Evolutionary conservation across 768 basidiomycete species (phyloP).

Genomic region (Pisolithus albus): DNA sequence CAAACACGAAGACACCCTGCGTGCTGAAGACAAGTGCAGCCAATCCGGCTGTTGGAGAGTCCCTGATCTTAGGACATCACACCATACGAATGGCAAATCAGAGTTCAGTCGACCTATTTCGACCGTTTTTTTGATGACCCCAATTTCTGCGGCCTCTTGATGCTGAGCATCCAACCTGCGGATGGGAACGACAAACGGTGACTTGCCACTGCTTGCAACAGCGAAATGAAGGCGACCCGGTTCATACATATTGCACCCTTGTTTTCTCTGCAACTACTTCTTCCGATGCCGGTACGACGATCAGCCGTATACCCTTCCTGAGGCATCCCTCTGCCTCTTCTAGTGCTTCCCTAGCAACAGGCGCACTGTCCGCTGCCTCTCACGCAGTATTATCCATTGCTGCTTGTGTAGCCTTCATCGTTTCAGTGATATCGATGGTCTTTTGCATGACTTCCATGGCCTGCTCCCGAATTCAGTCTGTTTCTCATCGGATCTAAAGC

Average conservation of each 20-base stretch:
- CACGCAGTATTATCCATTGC: not conserved
- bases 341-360: not conserved
- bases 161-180: constrained; percentile 16
- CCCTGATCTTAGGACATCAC: constrained; percentile 25
- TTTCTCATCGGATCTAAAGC: not conserved
- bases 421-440: not conserved
- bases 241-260: constrained; percentile 5
- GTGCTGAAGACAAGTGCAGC: constrained; percentile 25
- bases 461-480: not conserved
- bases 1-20: constrained; percentile 19
- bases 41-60: constrained; percentile 19
- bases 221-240: constrained; percentile 22
- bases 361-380: not conserved
- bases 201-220: constrained; percentile 24
- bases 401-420: not conserved
- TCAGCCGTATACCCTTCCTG: constrained; percentile 11
- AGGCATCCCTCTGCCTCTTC: constrained; percentile 2
- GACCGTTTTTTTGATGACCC: constrained; percentile 18
- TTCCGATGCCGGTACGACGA: constrained; percentile 9
- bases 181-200: constrained; percentile 20
- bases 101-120: constrained; percentile 11
- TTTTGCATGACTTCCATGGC: not conserved
- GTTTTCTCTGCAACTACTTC: constrained; percentile 6
- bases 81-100: constrained; percentile 16
- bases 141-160: constrained; percentile 14